Evolutionary conservation across 2,329 filamentous ascomycete genomes (phyloP), one percentile per base, ranked within the genome.

Genomic region (Aaosphaeria pasadenensis): DNA sequence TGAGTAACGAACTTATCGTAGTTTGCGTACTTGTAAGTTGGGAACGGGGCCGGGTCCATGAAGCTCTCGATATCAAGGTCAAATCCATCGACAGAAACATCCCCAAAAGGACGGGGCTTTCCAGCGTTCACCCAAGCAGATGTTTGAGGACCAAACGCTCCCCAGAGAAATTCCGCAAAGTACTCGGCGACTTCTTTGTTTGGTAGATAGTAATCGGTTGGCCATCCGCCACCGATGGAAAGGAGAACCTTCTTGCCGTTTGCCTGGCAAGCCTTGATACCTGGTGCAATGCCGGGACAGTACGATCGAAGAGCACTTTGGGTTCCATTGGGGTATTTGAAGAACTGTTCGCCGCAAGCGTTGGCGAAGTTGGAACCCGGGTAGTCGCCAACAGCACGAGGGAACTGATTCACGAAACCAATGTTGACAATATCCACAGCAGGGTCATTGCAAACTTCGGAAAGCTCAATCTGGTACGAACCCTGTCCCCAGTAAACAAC

Each of bases 401-500:
- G 80, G 56, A 82, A 83, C 36, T 67, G 54, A 53, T 79, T 79
- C 47, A 84, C 70, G 55, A 83, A 84, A 4, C 69, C 78, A 49
- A 83, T 63, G 50, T 77, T 78, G 60, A 84, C 78, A 43, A 83
- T 77, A 52, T 83, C 80, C 48, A 80, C 62, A 31, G 70, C 72
- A 0, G 72, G 65, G 45, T 81, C 76, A 35, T 72, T 58, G 64
- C 81, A 84, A 54, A 79, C 77, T 43, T 77, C 68, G 33, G 71
- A 63, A 24, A 83, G 70, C 13, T 74, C 69, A 24, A 68, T 62
- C 54, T 83, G 80, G 46, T 69, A 47, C 11, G 62, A 49, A 50
- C 80, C 79, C 72, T 83, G 78, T 42, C 81, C 80, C 70, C 75
- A 82, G 66, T 82, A 82, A 40, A 80, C 70, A 28, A 72, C 78